phyloP scores from a whole-genome alignment of 768 basidiomycete genomes.

The Coprinellus aureogranulatus region DNA sequence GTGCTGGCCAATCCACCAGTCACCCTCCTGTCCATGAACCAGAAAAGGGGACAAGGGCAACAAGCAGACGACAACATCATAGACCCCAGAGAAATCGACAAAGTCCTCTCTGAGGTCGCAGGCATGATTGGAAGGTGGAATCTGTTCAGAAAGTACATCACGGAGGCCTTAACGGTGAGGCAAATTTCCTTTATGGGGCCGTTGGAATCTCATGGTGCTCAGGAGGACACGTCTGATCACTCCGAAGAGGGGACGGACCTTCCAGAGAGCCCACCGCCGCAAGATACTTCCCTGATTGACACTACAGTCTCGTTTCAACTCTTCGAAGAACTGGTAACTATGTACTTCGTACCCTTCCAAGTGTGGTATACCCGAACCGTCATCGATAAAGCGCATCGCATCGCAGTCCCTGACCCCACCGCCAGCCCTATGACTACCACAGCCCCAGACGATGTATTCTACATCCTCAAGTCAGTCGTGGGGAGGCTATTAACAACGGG shows the following conservation, averaged over 20 bases:
- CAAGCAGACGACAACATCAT: conserved; percentile 51
- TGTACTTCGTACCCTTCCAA: conserved; percentile 87
- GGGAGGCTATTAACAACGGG: conserved; percentile 78
- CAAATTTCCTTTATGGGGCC: not conserved
- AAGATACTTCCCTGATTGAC: conserved; percentile 35
- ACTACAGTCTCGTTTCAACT: conserved; percentile 52
- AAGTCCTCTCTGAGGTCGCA: conserved; percentile 80
- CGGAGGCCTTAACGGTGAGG: conserved; percentile 66
- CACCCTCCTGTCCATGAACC: conserved; percentile 28
- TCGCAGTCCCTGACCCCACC: conserved; percentile 72
- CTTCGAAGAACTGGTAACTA: conserved; percentile 64
- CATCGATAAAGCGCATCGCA: conserved; percentile 89
- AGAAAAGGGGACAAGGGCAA: conserved; percentile 25
- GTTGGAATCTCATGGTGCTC: not conserved
- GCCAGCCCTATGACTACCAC: conserved; percentile 67
- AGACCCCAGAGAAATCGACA: conserved; percentile 91
- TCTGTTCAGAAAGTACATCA: conserved; percentile 83
- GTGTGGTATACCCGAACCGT: conserved; percentile 85
- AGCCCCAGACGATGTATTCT: conserved; percentile 92
- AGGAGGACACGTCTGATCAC: conserved; percentile 11
- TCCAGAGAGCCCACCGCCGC: conserved; percentile 7
- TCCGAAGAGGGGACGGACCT: conserved; percentile 1
- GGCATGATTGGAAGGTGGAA: conserved; percentile 92
- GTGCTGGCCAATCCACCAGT: conserved; percentile 40
- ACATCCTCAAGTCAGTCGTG: conserved; percentile 85